A percentile compares a stretch with the other conserved stretches of the same genome.
phyloP scores from a whole-genome alignment of 192 early-diverging fungal genomes.

The Phycomyces blakesleeanus region DNA sequence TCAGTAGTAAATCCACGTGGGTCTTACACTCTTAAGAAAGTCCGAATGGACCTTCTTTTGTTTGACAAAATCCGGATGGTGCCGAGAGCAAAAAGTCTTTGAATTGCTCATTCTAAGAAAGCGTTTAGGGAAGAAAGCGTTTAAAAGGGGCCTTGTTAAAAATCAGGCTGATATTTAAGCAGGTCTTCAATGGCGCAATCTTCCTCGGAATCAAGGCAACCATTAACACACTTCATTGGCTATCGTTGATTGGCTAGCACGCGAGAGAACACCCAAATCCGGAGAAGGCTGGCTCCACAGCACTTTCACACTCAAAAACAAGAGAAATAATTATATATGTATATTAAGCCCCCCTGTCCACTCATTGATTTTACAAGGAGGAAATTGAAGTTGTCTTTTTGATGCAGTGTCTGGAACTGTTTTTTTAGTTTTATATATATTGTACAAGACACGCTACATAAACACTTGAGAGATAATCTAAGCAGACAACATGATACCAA shows the following conservation, averaged over 20 bases:
- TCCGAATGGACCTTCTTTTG: too few relatives aligned
- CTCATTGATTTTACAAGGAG: too few relatives aligned
- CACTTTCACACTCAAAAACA: too few relatives aligned
- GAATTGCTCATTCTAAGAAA: not conserved
- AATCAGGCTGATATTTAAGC: too few relatives aligned
- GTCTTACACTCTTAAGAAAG: too few relatives aligned
- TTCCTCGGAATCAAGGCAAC: not conserved
- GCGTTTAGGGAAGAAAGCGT: too few relatives aligned
- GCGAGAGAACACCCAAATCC: not conserved
- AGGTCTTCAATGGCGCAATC: not conserved
- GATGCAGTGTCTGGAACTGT: not conserved
- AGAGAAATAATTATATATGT: too few relatives aligned
- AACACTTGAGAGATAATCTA: conserved; percentile 39
- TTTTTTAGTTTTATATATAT: not conserved
- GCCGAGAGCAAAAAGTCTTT: not conserved
- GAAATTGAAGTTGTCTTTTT: too few relatives aligned
- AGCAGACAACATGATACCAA: conserved; percentile 85
- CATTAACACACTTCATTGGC: not conserved
- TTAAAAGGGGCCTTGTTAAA: too few relatives aligned
- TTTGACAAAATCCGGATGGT: not conserved
- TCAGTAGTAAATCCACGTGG: too few relatives aligned
- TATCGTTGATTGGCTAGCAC: not conserved
- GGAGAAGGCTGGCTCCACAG: too few relatives aligned
- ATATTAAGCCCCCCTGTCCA: too few relatives aligned
- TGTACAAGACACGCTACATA: not conserved